phyloP scores from a whole-genome alignment of 768 basidiomycete species.

The Suillus ampliporus region DNA sequence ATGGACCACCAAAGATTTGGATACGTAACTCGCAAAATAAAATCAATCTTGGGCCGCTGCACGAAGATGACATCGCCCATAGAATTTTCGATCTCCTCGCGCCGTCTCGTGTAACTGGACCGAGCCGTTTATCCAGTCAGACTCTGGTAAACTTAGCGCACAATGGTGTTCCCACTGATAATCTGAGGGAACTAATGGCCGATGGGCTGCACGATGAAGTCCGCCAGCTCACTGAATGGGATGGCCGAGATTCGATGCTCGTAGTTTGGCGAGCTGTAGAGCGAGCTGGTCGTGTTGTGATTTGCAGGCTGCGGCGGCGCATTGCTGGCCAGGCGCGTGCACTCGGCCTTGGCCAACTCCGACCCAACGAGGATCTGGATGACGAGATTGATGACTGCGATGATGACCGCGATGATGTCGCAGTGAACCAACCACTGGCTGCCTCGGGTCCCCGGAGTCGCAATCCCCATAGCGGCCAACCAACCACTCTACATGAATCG shows the following conservation, averaged over 20 bases:
- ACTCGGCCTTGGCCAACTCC: slow-evolving; percentile 53
- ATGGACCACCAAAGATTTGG: slow-evolving; percentile 59
- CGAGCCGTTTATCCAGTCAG: slow-evolving; percentile 55
- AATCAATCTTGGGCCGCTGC: slow-evolving; percentile 45
- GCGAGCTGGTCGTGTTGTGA: slow-evolving; percentile 50
- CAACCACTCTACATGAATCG: slow-evolving; percentile 43
- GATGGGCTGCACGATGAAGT: slow-evolving; percentile 55
- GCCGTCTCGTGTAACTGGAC: slow-evolving; percentile 48
- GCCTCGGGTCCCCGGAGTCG: slow-evolving; percentile 6
- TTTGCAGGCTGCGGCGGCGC: slow-evolving; percentile 48
- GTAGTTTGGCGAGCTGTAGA: slow-evolving; percentile 58
- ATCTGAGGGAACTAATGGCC: slow-evolving; percentile 55
- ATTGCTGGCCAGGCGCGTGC: slow-evolving; percentile 59
- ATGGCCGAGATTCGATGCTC: slow-evolving; percentile 48
- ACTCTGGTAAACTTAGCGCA: slow-evolving; percentile 63
- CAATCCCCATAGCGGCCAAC: slow-evolving; percentile 27
- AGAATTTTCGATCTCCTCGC: slow-evolving; percentile 67
- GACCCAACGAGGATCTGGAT: slow-evolving; percentile 42
- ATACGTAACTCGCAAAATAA: slow-evolving; percentile 68
- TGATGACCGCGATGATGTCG: slow-evolving; percentile 20
- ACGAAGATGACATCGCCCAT: slow-evolving; percentile 46
- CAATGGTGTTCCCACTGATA: slow-evolving; percentile 56
- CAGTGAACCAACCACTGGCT: slow-evolving; percentile 8
- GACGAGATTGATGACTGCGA: slow-evolving; percentile 35
- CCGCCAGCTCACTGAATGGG: slow-evolving; percentile 58